Evolutionary conservation across 31 red algal genomes (phyloP), one percentile per base, ranked within the genome.

Genomic region (Bonnemaisonia californica): DNA sequence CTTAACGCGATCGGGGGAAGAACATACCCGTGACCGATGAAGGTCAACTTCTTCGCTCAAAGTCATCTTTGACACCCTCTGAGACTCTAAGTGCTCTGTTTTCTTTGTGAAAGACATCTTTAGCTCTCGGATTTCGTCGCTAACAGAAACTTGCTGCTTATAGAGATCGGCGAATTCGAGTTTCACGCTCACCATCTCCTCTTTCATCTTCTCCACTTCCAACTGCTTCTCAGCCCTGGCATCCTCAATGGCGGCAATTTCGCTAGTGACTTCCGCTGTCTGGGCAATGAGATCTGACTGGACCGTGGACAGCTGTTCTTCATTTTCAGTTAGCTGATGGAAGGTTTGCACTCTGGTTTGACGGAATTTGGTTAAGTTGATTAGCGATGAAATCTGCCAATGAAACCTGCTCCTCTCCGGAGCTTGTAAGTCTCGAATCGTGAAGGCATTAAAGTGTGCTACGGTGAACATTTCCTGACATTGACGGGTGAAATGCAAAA

Each of bases 11-110:
- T 51, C 45, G 16, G 45, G 45, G 16, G 45, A 51, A 16, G 45
- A 51, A 16, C 45, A 51, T 7, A 51, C 45, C 9, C 45, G 45
- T 16, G 45, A 51, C 7, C 45, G 45, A 51, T 51, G 45, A 51
- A 51, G 45, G 45, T 51, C 45, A 51, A 51, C 45, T 51, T 51
- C 45, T 51, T 51, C 45, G 45, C 45, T 51, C 45, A 51, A 51
- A 51, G 45, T 51, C 45, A 51, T 51, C 9, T 51, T 51, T 51
- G 45, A 7, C 16, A 51, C 45, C 16, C 16, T 51, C 9, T 51
- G 45, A 51, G 45, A 51, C 45, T 51, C 45, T 11, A 51, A 51
- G 9, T 51, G 45, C 16, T 51, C 45, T 11, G 45, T 51, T 16
- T 51, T 51, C 45, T 51, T 51, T 51, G 45, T 51, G 45, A 51